Evolutionary conservation across 2,329 filamentous ascomycete genomes (phyloP), one percentile per base, ranked within the genome.

Genomic region (Hypomyces rosellus): DNA sequence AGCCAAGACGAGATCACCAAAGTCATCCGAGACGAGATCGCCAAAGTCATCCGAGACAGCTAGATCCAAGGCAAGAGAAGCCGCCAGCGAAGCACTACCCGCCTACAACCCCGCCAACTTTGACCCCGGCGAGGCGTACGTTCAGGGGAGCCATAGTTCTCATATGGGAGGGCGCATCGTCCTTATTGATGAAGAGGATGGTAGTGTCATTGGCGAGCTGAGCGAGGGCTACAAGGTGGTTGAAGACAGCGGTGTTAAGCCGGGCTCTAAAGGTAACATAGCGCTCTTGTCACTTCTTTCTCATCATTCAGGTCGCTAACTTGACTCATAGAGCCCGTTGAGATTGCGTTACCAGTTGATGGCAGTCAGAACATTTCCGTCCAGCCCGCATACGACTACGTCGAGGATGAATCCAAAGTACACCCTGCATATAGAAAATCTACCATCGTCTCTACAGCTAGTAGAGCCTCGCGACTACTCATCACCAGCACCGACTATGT

Each of bases 371-470:
- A 80, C 51, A 85, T 78, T 49, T 76, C 79, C 14, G 84, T 92
- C 42, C 76, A 80, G 30, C 86, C 86, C 2, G 77, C 84, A 14
- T 74, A 81, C 45, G 83, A 88, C 59, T 89, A 93, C 60, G 76
- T 93, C 40, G 82, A 84, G 50, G 82, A 88, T 72, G 79, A 85
- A 50, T 81, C 88, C 72, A 79, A 88, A 39, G 77, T 88, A 61
- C 91, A 97, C 62, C 93, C 93, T 0, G 88, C 89, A n/a, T 99
- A 96, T 71, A 84, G 88, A 62, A 86, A 88, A 64, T 95, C 89
- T 1, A 82, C 85, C 15, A 74, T 99, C 16, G 92, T 99, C 13
- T 86, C 89, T 53, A 89, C 88, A 58, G 92, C 93, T 2, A 86
- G 86, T 5, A 87, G 85, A 16, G 93, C 92, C 1, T 97, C 93